phyloP scores from a whole-genome alignment of 2,329 filamentous ascomycete genomes.

The Alternaria longipes region DNA sequence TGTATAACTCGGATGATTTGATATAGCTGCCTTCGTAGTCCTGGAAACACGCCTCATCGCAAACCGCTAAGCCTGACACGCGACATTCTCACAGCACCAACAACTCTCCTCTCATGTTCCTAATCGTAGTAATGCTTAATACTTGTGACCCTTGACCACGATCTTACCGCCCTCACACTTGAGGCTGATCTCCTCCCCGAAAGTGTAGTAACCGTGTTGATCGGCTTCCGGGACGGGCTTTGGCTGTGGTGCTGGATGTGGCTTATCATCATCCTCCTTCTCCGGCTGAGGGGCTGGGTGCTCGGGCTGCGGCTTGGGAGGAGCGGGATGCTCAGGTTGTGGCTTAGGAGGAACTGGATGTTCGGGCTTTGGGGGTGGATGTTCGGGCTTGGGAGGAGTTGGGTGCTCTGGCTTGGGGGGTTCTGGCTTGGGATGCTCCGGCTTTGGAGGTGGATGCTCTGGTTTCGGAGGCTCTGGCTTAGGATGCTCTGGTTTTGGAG shows the following conservation, averaged over 20 bases:
- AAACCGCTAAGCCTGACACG: too few relatives aligned
- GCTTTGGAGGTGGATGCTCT: not conserved
- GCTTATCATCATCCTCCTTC: not conserved
- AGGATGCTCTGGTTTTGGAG: too few relatives aligned
- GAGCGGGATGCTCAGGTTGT: not conserved
- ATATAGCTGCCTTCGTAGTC: too few relatives aligned
- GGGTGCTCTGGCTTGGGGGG: not conserved
- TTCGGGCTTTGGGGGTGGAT: too few relatives aligned
- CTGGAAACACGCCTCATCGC: too few relatives aligned
- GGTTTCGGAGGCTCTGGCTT: not conserved
- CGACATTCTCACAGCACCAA: not conserved
- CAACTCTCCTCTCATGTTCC: not conserved
- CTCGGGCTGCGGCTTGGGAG: not conserved
- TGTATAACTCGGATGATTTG: too few relatives aligned
- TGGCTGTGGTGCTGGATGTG: not conserved
- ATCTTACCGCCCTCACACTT: constrained; percentile 26
- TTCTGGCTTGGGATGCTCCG: too few relatives aligned
- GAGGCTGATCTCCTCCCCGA: constrained; percentile 23
- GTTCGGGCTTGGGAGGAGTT: not conserved
- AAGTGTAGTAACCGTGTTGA: constrained; percentile 15
- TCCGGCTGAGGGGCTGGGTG: not conserved
- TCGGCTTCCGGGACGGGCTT: constrained; percentile 8
- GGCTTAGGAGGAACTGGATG: too few relatives aligned
- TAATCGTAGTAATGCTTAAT: not conserved
- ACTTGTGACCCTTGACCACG: constrained; percentile 17